phyloP scores from a whole-genome alignment of 371 early-diverging fungal species.

The Apophysomyces variabilis region DNA sequence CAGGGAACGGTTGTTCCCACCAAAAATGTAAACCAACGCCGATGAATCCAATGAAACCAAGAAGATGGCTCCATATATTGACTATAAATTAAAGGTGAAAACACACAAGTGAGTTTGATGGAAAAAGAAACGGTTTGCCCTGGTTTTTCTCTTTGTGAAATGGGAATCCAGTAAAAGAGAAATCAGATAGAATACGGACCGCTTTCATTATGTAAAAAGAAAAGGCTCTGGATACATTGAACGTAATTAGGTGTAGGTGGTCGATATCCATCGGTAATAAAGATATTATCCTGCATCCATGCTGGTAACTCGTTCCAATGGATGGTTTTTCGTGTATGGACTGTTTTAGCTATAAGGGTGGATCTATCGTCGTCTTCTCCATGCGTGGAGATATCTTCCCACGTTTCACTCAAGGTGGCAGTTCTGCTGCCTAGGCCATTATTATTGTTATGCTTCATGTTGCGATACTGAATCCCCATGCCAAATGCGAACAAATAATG shows the following conservation, averaged over 20 bases:
- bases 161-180: no score
- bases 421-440: no score
- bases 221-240: constrained; percentile 75
- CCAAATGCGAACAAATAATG: background rate
- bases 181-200: constrained; percentile 33
- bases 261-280: constrained; percentile 80
- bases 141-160: no score
- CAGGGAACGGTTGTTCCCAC: constrained; percentile 45
- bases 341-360: background rate
- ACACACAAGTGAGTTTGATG: no score
- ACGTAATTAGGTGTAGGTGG: constrained; percentile 72
- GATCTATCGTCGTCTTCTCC: background rate
- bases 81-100: constrained; percentile 30
- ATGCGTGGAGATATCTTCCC: background rate
- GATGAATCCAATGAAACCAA: constrained; percentile 74
- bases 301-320: constrained; percentile 61
- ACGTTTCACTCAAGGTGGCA: background rate
- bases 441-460: background rate
- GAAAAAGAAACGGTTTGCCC: no score
- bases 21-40: constrained; percentile 56
- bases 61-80: constrained; percentile 86
- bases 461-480: constrained; percentile 3
- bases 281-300: constrained; percentile 79
- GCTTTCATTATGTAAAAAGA: constrained; percentile 90
- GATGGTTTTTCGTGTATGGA: background rate